Base-by-base conservation (phyloP, 352 stramenopile species). In the Hyaloperonospora arabidopsidis region DNA sequence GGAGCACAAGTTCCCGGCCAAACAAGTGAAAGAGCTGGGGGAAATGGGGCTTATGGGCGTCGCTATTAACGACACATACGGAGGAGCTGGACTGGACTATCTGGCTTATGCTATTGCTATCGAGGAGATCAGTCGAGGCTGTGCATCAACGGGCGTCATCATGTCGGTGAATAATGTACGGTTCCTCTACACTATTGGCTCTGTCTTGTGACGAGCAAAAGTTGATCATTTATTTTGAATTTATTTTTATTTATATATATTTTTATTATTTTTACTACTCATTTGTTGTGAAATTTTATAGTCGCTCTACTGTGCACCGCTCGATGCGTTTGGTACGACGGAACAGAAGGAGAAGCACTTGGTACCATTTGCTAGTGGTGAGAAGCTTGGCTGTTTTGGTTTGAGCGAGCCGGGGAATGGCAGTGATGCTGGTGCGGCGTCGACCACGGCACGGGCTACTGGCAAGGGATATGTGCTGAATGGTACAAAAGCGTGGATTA, bases 401-500 rank as follows among this genome's bases (percentile, higher is more conserved):
- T 66, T 98, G 39, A 93, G 77, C 44, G 83, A 92, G 61, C 92
- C 93, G n/a, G 90, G 95, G 43, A 97, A 98, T 72, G 90, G 94
- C 38, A 95, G 79, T 56, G 90, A 98, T 68, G 93, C 93, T 36
- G 94, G 95, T 32, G 95, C 95, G 6, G 95, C 95, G 10, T 86
- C 81, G 11, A 98, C 94, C 0, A 97, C 89, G 1, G 95, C 95
- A 17, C 86, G 71, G 5, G 47, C 65, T 18, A 85, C 82, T 10
- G 81, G 91, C 69, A 86, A 74, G 32, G 84, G 95, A 54, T 98
- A 93, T 72, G 84, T 98, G 48, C 74, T 98, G 14, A 98, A 98
- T 74, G 95, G 95, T 41, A 98, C 92, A 39, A 98, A 98, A 69
- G 92, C 92, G 36, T 98, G 93, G 93, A 98, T 97, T 72, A 97